A percentile compares a stretch with the other conserved stretches of the same genome.
Evolutionary conservation across 176 grass and related monocot species (phyloP).

Genomic region (Aegilops sharonensis): DNA sequence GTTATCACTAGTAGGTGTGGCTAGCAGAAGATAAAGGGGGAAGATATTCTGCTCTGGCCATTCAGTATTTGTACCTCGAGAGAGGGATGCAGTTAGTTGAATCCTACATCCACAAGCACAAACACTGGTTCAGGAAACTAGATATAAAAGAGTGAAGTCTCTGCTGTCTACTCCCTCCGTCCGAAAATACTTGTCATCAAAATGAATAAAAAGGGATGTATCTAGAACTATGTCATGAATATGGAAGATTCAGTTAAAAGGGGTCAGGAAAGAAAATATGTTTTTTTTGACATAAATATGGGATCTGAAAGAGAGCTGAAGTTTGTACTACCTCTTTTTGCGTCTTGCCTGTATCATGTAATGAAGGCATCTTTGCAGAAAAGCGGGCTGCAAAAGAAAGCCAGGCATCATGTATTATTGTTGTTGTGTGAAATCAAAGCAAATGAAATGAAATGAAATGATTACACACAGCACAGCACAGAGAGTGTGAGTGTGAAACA

Average conservation of each 20-base stretch:
- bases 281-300: no score
- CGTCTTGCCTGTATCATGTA: conserved; percentile 74
- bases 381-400: conserved; percentile 59
- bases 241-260: no score
- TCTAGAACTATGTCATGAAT: background rate
- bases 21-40: conserved; percentile 79
- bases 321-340: conserved; percentile 59
- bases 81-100: conserved; percentile 75
- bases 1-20: conserved; percentile 52
- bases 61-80: conserved; percentile 58
- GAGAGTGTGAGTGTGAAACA: background rate
- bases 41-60: conserved; percentile 52
- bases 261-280: background rate
- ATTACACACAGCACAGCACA: background rate
- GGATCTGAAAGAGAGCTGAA: background rate
- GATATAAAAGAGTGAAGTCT: background rate
- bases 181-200: no score
- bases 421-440: background rate
- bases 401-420: no score
- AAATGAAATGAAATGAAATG: background rate
- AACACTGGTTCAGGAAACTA: background rate
- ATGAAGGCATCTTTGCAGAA: conserved; percentile 84
- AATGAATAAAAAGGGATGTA: no score
- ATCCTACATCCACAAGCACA: conserved; percentile 63
- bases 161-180: background rate